Conservation (phyloP, 73 alveolate species). For the Paramecium caudatum region DNA sequence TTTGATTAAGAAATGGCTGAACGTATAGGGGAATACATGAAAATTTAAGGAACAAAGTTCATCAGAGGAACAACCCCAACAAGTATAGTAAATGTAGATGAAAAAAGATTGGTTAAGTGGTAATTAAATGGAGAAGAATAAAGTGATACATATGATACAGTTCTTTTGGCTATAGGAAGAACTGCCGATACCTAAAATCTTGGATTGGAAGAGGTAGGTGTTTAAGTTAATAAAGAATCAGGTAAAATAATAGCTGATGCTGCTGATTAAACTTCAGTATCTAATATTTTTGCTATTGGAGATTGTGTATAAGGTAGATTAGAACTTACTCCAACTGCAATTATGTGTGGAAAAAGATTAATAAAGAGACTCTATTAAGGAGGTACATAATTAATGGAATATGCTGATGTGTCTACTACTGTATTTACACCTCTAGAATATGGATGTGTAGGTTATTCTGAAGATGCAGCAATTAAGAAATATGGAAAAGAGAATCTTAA, state of each 20-base stretch:
- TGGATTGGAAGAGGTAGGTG: constrained; percentile 89
- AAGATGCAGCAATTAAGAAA: constrained; percentile 91
- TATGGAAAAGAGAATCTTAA: constrained; percentile 90
- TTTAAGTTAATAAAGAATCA: constrained; percentile 79
- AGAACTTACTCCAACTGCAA: constrained; percentile 99
- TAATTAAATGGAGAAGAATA: constrained; percentile 84
- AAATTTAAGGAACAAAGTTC: constrained; percentile 89
- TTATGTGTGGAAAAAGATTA: constrained; percentile 96
- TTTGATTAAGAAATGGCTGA: constrained; percentile 98
- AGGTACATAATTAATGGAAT: constrained; percentile 92
- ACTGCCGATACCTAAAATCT: constrained; percentile 89
- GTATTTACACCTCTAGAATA: constrained; percentile 99
- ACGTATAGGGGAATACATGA: constrained; percentile 92
- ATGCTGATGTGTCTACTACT: constrained; percentile 97
- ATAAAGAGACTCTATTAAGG: constrained; percentile 94
- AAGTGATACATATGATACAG: constrained; percentile 92
- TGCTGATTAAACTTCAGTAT: constrained; percentile 92
- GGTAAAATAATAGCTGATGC: constrained; percentile 91
- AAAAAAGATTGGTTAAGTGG: constrained; percentile 85
- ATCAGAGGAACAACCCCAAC: constrained; percentile 90
- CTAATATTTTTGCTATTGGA: constrained; percentile 97
- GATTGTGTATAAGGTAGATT: constrained; percentile 96
- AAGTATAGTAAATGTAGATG: constrained; percentile 86
- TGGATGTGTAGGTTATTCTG: constrained; percentile 95
- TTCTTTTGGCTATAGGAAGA: constrained; percentile 96